Conservation (phyloP, 2,329 filamentous ascomycete species). For the Alternaria alternata region DNA sequence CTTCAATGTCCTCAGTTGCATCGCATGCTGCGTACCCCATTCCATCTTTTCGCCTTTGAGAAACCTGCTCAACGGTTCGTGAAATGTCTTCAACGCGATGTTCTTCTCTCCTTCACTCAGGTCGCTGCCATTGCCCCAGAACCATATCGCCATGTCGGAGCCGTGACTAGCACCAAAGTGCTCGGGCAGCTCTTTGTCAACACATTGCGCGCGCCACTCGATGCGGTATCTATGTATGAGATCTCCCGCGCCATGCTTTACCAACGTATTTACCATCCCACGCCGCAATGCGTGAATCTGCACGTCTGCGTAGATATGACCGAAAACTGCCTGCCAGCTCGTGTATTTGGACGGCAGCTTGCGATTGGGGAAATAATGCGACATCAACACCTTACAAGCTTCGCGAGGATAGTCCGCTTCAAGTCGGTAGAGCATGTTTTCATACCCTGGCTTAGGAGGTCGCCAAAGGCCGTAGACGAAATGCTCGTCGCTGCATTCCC, state of each 20-base stretch:
- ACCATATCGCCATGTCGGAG: slow-evolving; percentile 64
- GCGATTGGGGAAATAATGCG: slow-evolving; percentile 54
- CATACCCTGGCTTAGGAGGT: slow-evolving; percentile 54
- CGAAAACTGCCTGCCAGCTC: slow-evolving; percentile 63
- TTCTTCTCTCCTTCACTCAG: slow-evolving; percentile 57
- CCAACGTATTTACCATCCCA: slow-evolving; percentile 59
- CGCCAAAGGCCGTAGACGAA: slow-evolving; percentile 61
- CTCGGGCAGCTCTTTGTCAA: slow-evolving; percentile 53
- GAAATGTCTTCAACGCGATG: slow-evolving; percentile 49
- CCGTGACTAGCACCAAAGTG: slow-evolving; percentile 64
- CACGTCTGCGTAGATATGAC: slow-evolving; percentile 64
- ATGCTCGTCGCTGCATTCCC: slow-evolving; percentile 64
- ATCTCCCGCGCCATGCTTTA: slow-evolving; percentile 53
- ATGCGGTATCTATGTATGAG: slow-evolving; percentile 63
- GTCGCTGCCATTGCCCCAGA: slow-evolving; percentile 60
- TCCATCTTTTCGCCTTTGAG: slow-evolving; percentile 51
- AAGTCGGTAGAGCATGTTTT: slow-evolving; percentile 56
- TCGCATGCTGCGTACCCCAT: slow-evolving; percentile 50
- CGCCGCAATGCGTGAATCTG: slow-evolving; percentile 64
- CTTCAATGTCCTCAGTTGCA: slow-evolving; percentile 56
- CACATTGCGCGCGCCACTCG: slow-evolving; percentile 61
- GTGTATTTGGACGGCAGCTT: slow-evolving; percentile 51
- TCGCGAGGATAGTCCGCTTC: slow-evolving; percentile 61
- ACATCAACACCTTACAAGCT: slow-evolving; percentile 55
- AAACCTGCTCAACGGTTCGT: slow-evolving; percentile 52